Conservation (phyloP, 2,329 filamentous ascomycete genomes). For the Fusarium setosum region DNA sequence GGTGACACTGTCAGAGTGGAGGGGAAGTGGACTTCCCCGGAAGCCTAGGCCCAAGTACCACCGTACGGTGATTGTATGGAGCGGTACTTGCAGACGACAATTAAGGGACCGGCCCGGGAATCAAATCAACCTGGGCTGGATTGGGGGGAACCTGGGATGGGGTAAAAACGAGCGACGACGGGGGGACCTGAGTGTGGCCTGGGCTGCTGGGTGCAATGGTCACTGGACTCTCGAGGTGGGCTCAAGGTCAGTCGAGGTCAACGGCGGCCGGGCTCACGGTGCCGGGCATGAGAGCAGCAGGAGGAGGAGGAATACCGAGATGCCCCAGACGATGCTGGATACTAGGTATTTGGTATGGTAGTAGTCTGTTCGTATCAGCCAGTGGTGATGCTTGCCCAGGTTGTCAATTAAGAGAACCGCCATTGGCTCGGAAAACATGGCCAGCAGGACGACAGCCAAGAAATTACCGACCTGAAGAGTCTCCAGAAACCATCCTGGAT, state of each 20-base stretch:
- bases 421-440: conserved; percentile 7
- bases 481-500: neutral
- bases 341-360: conserved; percentile 6
- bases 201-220: conserved; percentile 12
- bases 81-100: conserved; percentile 15
- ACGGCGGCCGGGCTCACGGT: conserved; percentile 27
- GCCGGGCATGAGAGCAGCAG: conserved; percentile 31
- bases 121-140: conserved; percentile 8
- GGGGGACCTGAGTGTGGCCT: conserved; percentile 8
- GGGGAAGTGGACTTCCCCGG: conserved; percentile 37
- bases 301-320: conserved; percentile 29
- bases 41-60: conserved; percentile 15
- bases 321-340: conserved; percentile 3
- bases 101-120: conserved; percentile 32
- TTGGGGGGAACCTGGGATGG: conserved; percentile 18
- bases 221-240: conserved; percentile 33
- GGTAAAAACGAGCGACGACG: conserved; percentile 31
- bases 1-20: conserved; percentile 26
- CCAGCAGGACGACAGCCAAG: neutral
- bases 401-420: neutral
- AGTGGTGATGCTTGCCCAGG: neutral
- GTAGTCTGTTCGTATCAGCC: neutral
- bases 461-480: neutral
- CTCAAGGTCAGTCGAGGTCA: conserved; percentile 41
- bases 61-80: conserved; percentile 12